Conservation (phyloP, 148 eudicot species). For the Hydrangea macrophylla region DNA sequence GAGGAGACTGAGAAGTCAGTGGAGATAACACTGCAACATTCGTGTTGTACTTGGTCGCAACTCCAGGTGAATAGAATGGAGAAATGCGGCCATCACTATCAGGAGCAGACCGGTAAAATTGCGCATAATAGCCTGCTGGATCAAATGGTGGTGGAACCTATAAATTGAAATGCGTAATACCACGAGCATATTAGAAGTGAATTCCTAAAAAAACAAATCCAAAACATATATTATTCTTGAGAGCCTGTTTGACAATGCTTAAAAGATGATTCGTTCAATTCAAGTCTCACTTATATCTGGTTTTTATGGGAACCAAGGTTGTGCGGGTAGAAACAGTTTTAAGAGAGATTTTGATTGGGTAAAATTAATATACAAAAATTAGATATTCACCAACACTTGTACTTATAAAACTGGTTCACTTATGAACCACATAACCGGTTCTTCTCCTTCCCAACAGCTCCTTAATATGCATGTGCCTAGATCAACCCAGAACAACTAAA, state of each 20-base stretch:
- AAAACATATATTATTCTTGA: background rate
- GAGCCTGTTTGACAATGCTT: too few species aligned
- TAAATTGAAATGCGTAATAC: background rate
- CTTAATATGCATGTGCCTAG: slow-evolving; percentile 6
- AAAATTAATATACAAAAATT: too few species aligned
- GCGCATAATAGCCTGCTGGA: slow-evolving; percentile 71
- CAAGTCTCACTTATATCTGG: too few species aligned
- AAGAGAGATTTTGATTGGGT: too few species aligned
- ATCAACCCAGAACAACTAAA: background rate
- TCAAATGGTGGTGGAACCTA: slow-evolving; percentile 66
- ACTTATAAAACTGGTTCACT: too few species aligned
- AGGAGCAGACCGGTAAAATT: slow-evolving; percentile 54
- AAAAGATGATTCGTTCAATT: too few species aligned
- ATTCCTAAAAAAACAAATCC: background rate
- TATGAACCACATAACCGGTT: too few species aligned
- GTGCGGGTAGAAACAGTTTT: too few species aligned
- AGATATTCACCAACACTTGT: too few species aligned
- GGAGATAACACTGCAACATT: slow-evolving; percentile 47
- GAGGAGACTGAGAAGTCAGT: slow-evolving; percentile 51
- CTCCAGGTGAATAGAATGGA: slow-evolving; percentile 59
- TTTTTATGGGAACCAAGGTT: too few species aligned
- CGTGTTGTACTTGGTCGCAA: slow-evolving; percentile 52
- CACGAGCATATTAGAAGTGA: background rate
- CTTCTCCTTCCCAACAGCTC: too few species aligned
- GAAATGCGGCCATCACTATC: slow-evolving; percentile 72